These are phyloP conservation scores for Obelidium mucronatum DNA, from an alignment of 192 early-diverging fungal genomes.

Conservation along the genomic window DNA sequence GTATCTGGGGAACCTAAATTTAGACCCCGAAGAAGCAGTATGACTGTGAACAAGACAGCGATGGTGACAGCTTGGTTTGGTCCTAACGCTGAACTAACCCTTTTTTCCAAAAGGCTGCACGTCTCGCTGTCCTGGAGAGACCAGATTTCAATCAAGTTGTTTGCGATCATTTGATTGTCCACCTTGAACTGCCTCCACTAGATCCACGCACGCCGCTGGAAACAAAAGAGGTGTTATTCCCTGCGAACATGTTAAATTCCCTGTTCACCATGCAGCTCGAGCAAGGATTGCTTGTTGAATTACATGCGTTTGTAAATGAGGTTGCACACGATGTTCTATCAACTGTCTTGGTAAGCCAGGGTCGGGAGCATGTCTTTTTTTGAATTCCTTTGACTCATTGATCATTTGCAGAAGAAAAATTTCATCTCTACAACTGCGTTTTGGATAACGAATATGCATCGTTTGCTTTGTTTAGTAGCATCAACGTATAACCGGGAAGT, in stretches of 20 bases:
- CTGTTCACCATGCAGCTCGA: constrained; percentile 28
- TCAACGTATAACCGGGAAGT: constrained; percentile 33
- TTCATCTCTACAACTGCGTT: constrained; percentile 77
- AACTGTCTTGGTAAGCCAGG: background rate
- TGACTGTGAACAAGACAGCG: too few relatives aligned
- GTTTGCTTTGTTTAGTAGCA: constrained; percentile 79
- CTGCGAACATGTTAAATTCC: background rate
- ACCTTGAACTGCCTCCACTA: constrained; percentile 77
- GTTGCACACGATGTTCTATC: background rate
- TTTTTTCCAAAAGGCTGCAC: constrained; percentile 25
- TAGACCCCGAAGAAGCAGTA: too few relatives aligned
- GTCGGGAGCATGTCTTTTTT: too few relatives aligned
- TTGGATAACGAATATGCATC: constrained; percentile 92
- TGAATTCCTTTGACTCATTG: background rate
- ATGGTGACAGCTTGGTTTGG: too few relatives aligned
- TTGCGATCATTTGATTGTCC: constrained; percentile 74
- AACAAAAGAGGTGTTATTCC: constrained; percentile 13
- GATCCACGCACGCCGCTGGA: constrained; percentile 61
- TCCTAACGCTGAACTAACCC: background rate
- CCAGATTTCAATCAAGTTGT: constrained; percentile 71
- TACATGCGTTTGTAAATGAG: constrained; percentile 12
- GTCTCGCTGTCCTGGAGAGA: background rate
- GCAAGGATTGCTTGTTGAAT: constrained; percentile 5
- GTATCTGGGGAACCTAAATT: too few relatives aligned
- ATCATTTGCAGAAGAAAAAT: background rate